A percentile compares a stretch with the other conserved stretches of the same genome.
These are phyloP conservation scores for Dictyostelium purpureum DNA, from an alignment of 78 protist species.

Conservation along the genomic window DNA sequence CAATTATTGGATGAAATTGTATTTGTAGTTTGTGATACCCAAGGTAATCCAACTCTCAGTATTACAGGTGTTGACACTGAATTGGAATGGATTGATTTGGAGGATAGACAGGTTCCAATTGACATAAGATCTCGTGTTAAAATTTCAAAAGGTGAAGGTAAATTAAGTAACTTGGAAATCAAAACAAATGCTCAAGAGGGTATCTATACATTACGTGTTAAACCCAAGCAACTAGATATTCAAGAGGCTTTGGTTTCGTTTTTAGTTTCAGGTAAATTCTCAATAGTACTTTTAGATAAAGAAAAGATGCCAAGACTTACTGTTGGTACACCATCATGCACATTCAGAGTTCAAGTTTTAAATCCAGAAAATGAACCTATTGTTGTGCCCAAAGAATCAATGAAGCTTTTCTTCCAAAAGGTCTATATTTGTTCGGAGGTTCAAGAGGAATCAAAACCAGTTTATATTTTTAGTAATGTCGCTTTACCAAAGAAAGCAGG, in stretches of 20 bases:
- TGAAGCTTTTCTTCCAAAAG: background rate
- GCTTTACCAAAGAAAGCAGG: conserved; percentile 27
- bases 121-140: background rate
- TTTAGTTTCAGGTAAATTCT: conserved; percentile 1
- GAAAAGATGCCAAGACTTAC: background rate
- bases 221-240: conserved; percentile 13
- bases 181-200: conserved; percentile 25
- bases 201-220: background rate
- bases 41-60: conserved; percentile 18
- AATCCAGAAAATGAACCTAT: conserved; percentile 14
- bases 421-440: background rate
- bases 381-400: background rate
- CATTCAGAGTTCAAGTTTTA: background rate
- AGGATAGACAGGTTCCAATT: background rate
- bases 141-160: conserved; percentile 31
- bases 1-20: conserved; percentile 35
- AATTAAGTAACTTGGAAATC: conserved; percentile 8
- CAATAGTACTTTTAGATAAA: background rate
- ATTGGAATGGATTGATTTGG: conserved; percentile 31
- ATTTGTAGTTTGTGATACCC: conserved; percentile 44
- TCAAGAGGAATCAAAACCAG: background rate
- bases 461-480: conserved; percentile 6
- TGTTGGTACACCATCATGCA: background rate
- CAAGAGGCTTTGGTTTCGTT: conserved; percentile 17
- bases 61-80: conserved; percentile 45